Evolutionary conservation across 2,329 filamentous ascomycete genomes (phyloP).

Genomic region (Cryoendolithus antarcticus): DNA sequence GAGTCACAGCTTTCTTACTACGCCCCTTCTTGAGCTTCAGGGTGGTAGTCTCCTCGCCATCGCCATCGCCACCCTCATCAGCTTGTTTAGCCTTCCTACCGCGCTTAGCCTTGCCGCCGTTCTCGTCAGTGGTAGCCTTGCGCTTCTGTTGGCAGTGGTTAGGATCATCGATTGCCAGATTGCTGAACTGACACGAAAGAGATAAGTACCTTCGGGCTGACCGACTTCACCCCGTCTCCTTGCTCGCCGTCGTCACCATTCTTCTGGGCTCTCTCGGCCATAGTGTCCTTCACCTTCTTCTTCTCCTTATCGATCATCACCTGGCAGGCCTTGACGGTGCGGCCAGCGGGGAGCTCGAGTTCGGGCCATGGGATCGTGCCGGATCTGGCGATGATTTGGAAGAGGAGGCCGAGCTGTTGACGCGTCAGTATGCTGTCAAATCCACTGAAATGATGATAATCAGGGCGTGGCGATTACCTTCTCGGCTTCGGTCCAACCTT

Average conservation of each 20-base stretch:
- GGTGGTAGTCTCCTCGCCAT: slow-evolving; percentile 1
- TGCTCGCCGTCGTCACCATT: slow-evolving; percentile 6
- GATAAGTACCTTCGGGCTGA: slow-evolving; percentile 1
- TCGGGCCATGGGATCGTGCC: slow-evolving; percentile 18
- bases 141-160: slow-evolving; percentile 11
- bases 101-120: slow-evolving; percentile 8
- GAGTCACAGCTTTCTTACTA: slow-evolving; percentile 9
- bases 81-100: slow-evolving; percentile 4
- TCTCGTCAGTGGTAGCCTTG: slow-evolving; percentile 6
- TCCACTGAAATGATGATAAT: neutral
- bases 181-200: neutral
- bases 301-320: slow-evolving; percentile 23
- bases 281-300: slow-evolving; percentile 12
- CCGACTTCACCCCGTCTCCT: neutral
- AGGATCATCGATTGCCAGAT: neutral
- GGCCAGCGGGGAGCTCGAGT: slow-evolving; percentile 18
- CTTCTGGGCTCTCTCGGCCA: slow-evolving; percentile 2
- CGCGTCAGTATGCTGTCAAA: neutral
- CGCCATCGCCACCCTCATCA: slow-evolving; percentile 3
- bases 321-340: slow-evolving; percentile 18
- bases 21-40: slow-evolving; percentile 4
- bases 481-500: slow-evolving; percentile 20
- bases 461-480: slow-evolving; percentile 13
- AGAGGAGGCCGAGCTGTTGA: slow-evolving; percentile 15
- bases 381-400: slow-evolving; percentile 16